A percentile compares a stretch with the other conserved stretches of the same genome.
These are phyloP conservation scores for Cyclotella atomus DNA, from an alignment of 108 stramenopile genomes.

Conservation along the genomic window DNA sequence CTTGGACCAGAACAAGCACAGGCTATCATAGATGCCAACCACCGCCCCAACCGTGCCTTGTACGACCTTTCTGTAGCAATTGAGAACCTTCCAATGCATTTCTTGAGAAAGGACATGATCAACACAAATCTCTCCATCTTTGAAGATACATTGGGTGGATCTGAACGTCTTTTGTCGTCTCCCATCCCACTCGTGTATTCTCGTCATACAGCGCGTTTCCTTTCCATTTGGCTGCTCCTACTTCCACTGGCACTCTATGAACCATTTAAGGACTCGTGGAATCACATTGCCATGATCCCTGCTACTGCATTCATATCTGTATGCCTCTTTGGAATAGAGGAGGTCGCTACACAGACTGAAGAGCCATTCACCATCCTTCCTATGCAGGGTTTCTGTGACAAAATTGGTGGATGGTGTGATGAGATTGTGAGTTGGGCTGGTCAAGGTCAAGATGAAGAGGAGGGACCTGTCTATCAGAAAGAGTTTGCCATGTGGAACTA, in stretches of 20 bases:
- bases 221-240: slow-evolving; percentile 70
- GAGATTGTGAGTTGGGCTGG: slow-evolving; percentile 49
- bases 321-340: slow-evolving; percentile 87
- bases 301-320: slow-evolving; percentile 61
- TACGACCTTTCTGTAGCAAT: slow-evolving; percentile 73
- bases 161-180: slow-evolving; percentile 71
- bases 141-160: slow-evolving; percentile 73
- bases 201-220: slow-evolving; percentile 80
- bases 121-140: slow-evolving; percentile 72
- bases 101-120: slow-evolving; percentile 72
- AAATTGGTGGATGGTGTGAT: slow-evolving; percentile 52
- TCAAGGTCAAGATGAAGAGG: slow-evolving; percentile 15
- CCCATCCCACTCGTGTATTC: slow-evolving; percentile 77
- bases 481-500: slow-evolving; percentile 11
- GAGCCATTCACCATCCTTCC: slow-evolving; percentile 90
- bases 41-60: slow-evolving; percentile 79
- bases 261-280: slow-evolving; percentile 69
- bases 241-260: slow-evolving; percentile 80
- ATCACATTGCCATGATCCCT: slow-evolving; percentile 80
- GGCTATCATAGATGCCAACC: slow-evolving; percentile 62
- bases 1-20: slow-evolving; percentile 66
- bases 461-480: neutral
- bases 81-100: slow-evolving; percentile 83
- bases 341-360: slow-evolving; percentile 81
- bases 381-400: slow-evolving; percentile 84